phyloP scores from a whole-genome alignment of 768 basidiomycete genomes.

The Podaxis carcinomalis region DNA sequence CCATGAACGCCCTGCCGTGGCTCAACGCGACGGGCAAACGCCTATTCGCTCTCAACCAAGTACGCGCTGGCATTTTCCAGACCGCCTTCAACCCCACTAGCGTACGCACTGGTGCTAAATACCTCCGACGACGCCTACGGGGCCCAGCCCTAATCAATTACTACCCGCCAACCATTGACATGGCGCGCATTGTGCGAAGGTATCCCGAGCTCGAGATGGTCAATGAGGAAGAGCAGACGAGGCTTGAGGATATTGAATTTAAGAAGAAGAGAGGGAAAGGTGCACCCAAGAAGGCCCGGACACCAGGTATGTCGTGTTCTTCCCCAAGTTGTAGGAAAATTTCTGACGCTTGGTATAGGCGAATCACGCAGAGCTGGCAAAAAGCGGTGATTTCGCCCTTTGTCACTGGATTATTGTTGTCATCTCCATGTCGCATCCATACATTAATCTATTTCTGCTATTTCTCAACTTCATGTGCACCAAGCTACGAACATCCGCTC shows the following conservation, averaged over 20 bases:
- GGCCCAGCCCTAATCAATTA: constrained; percentile 87
- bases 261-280: constrained; percentile 78
- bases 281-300: constrained; percentile 75
- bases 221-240: constrained; percentile 63
- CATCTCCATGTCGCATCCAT: neutral
- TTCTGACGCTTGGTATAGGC: constrained; percentile 2
- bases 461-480: too few species aligned
- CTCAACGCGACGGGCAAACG: constrained; percentile 23
- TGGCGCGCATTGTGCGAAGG: constrained; percentile 45
- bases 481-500: neutral
- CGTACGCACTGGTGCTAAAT: constrained; percentile 86
- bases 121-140: constrained; percentile 74
- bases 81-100: constrained; percentile 84
- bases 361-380: constrained; percentile 7
- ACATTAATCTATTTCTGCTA: neutral
- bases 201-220: constrained; percentile 58
- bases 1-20: constrained; percentile 9
- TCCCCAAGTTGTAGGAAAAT: neutral
- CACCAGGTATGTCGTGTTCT: constrained; percentile 40
- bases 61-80: constrained; percentile 76
- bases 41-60: constrained; percentile 54
- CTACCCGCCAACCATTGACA: constrained; percentile 62
- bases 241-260: constrained; percentile 64
- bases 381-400: neutral
- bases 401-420: neutral